Conservation (phyloP, 2,329 filamentous ascomycete species). For the Botrytis paeoniae region DNA sequence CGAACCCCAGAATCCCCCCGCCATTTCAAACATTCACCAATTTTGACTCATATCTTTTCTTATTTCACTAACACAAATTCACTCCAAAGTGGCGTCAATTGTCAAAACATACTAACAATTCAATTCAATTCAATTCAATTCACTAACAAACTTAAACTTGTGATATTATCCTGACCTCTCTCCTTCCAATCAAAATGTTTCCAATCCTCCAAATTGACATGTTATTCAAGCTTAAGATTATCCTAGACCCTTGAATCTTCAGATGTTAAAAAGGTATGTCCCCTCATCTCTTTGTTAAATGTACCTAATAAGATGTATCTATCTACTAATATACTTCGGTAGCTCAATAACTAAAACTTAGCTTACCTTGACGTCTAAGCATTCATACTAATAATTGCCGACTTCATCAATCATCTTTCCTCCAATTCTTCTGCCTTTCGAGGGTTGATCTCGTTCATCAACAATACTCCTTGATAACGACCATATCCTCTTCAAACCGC, state of each 20-base stretch:
- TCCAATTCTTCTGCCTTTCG: not conserved
- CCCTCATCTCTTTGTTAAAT: slow-evolving; percentile 8
- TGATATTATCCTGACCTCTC: not conserved
- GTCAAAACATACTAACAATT: not conserved
- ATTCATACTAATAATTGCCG: not conserved
- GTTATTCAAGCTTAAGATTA: not conserved
- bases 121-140: not conserved
- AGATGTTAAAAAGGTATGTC: not conserved
- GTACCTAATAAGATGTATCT: not conserved
- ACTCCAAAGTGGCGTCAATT: not conserved
- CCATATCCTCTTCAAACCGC: not conserved
- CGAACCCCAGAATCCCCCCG: not conserved
- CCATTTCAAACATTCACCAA: slow-evolving; percentile 6
- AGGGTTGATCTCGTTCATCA: not conserved
- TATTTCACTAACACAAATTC: not conserved
- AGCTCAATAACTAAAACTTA: not conserved
- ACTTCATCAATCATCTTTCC: not conserved
- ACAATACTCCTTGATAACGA: not conserved
- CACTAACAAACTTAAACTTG: not conserved
- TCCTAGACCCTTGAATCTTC: not conserved
- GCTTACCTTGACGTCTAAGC: not conserved
- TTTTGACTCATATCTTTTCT: not conserved
- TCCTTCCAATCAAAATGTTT: not conserved
- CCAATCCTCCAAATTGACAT: not conserved
- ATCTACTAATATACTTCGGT: not conserved